These are phyloP conservation scores for Aspergillus ellipticus DNA, from an alignment of 495 filamentous ascomycete genomes.

Conservation along the genomic window DNA sequence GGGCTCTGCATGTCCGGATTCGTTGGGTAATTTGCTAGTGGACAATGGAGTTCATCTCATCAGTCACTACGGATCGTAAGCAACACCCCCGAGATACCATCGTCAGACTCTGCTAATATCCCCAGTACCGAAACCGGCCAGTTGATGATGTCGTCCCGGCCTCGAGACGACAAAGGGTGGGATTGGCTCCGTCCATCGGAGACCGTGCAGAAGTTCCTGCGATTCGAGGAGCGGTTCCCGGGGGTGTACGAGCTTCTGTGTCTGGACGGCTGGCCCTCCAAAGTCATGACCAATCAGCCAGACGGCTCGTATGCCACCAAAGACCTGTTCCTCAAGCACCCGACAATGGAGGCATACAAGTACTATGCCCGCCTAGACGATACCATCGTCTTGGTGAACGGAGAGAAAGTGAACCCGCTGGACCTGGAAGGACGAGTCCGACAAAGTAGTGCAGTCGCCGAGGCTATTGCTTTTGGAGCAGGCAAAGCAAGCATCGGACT, in stretches of 20 bases:
- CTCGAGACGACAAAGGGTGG: constrained; percentile 56
- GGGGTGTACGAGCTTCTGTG: constrained; percentile 58
- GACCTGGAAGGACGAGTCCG: constrained; percentile 52
- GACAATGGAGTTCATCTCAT: constrained; percentile 53
- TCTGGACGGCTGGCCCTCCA: constrained; percentile 57
- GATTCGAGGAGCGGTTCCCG: constrained; percentile 54
- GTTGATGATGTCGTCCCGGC: constrained; percentile 51
- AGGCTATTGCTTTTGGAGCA: constrained; percentile 39
- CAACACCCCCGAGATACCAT: neutral
- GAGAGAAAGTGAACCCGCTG: constrained; percentile 66
- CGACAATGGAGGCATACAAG: constrained; percentile 51
- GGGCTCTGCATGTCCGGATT: constrained; percentile 53
- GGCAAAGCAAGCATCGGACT: constrained; percentile 38
- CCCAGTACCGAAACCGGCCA: constrained; percentile 51
- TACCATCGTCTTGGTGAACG: constrained; percentile 59
- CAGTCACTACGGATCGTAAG: constrained; percentile 52
- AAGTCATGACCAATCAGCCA: constrained; percentile 55
- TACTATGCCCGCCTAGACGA: constrained; percentile 59
- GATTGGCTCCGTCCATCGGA: constrained; percentile 54
- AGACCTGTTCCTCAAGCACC: constrained; percentile 52
- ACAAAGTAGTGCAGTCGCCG: constrained; percentile 31
- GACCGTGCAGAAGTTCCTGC: constrained; percentile 32
- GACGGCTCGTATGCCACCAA: constrained; percentile 36
- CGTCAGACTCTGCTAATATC: neutral
- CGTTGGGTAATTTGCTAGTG: constrained; percentile 52